Base-by-base conservation (phyloP, 106 monocot genomes). In the Agapanthus africanus region DNA sequence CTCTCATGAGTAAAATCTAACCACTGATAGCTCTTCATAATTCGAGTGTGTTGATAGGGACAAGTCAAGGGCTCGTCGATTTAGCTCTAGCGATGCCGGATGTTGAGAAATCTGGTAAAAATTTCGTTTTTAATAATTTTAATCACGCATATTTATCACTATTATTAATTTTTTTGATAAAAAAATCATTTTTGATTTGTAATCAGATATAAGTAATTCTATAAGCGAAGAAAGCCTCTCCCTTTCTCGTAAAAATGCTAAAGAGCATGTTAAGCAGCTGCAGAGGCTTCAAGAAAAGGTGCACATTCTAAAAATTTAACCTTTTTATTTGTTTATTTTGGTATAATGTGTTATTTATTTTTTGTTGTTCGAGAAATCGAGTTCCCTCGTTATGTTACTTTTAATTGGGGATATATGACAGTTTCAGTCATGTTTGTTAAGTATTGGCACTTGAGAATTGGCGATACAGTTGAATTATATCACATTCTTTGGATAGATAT, bases 271-370 rank as follows among this genome's bases (percentile, higher is more conserved):
- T 50, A 57, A 75, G 49, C 84, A 87, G 51, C 64, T 91, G 70
- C 76, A 82, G 21, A 87, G 87, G 62, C 91, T 91, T 51, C 74
- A 84, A 63, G 84, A 91, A 49, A 91, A 91, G 82, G 91, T 28
- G 56, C 7, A 42, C 8, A 56, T 36, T 19, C 42, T 19, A 1
- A 37, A 64, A 11, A 14, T 15, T 63, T 27, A 34, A 7, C 27
- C 19, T 59, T 34, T 11, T 37, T 8, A 31, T 4, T 56, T 31
- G 8, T 41, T 6, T 19, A n/a, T 33, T 9, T 41, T 41, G 74
- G 3, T 66, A 27, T 19, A 2, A 6, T 15, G n/a, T n/a, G n/a
- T n/a, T n/a, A n/a, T n/a, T n/a, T n/a, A n/a, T n/a, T n/a, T n/a
- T n/a, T n/a, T n/a, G n/a, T n/a, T n/a, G n/a, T n/a, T n/a, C n/a